phyloP scores from a whole-genome alignment of 345 rosid species.

The Eutrema heterophyllum region DNA sequence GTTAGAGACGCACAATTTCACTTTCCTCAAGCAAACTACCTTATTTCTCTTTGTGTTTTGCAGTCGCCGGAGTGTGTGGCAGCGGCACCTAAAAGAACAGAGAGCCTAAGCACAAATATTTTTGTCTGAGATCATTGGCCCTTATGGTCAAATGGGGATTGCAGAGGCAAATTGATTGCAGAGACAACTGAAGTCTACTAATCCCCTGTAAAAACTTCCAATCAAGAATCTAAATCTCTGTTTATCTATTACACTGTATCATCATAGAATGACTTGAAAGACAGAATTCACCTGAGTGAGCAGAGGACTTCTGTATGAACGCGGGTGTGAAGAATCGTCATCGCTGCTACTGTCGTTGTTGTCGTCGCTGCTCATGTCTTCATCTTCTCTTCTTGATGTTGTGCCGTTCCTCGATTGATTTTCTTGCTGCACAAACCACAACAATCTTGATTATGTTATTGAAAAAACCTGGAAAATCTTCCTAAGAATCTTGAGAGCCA shows the following conservation, averaged over 20 bases:
- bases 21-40: too few relatives aligned
- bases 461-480: conserved; percentile 70
- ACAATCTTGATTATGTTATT: conserved; percentile 1
- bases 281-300: conserved; percentile 58
- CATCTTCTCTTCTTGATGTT: conserved; percentile 54
- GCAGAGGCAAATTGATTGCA: too few relatives aligned
- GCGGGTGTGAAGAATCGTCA: conserved; percentile 56
- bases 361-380: conserved; percentile 49
- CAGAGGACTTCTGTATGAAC: conserved; percentile 76
- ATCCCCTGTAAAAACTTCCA: conserved; percentile 54
- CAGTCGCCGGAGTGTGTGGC: too few relatives aligned
- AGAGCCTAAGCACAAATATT: too few relatives aligned
- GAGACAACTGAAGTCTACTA: conserved; percentile 94
- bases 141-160: too few relatives aligned
- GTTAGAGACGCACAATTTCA: too few relatives aligned
- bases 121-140: too few relatives aligned
- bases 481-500: conserved; percentile 71
- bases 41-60: too few relatives aligned
- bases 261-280: neutral
- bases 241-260: neutral
- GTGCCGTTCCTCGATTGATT: conserved; percentile 43
- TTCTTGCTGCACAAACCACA: conserved; percentile 41
- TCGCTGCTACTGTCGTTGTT: conserved; percentile 72
- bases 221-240: neutral
- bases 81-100: too few relatives aligned